Base-by-base conservation (phyloP, 192 early-diverging fungal genomes). In the Gigaspora rosea region DNA sequence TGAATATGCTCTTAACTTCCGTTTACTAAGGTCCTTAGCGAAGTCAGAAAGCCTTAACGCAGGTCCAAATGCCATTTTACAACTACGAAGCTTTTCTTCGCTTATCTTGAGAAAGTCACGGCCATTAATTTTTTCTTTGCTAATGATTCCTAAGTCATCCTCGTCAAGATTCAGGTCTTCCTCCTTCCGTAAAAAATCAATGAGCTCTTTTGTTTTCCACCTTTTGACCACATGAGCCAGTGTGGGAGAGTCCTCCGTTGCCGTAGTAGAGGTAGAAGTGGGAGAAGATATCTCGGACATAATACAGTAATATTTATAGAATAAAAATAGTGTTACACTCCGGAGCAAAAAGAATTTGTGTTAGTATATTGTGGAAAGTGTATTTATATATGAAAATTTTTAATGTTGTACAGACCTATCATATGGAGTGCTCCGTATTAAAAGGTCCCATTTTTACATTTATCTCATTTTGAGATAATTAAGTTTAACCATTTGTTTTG, bases 21-120 rank as follows among this genome's bases (percentile, higher is more conserved):
- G 2, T 33, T 35, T 12, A 16, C n/a, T 48, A 35, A 33, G n/a
- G 22, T 52, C 68, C 51, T 70, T 70, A 22, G 68, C 68, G 15
- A 70, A 70, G 1, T 70, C 49, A 2, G 49, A 47, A 22, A 70
- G 68, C 12, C 51, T 54, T 51, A 15, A 27, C 3, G 68, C 68
- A 54, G 48, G 68, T 22, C 68, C 48, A 70, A 48, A 48, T 22
- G 68, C 49, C 68, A 70, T 70, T 70, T 48, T 35, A 35, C 13
- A 70, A 27, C 49, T 70, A 0, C 49, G 48, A 71, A 71, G 52
- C 27, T 71, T 16, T 71, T 71, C 20, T 54, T 71, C 18, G 8
- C 16, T 71, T 54, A 56, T 54, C 49, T 71, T 35, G 33, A 71
- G 50, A 54, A 71, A 71, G 41, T 73, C 71, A 4, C 11, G 58